Percentiles rank a stretch among this genome's conserved stretches.
Evolutionary conservation across 345 rosid species (phyloP).

Genomic region (Arabis alpina): DNA sequence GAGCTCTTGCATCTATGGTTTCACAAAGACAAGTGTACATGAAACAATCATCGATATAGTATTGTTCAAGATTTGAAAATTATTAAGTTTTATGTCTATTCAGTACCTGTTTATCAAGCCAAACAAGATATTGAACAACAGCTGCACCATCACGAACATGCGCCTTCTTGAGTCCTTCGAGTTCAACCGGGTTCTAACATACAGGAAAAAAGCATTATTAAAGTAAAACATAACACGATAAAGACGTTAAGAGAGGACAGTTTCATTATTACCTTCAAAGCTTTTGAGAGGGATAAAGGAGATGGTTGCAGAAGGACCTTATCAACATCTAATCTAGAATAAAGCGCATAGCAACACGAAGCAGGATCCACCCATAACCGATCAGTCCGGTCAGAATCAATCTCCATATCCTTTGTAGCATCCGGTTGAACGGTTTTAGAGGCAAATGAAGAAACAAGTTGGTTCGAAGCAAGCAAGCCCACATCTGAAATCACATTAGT

Average conservation of each 20-base stretch:
- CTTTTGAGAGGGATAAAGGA: conserved; percentile 92
- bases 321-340: conserved; percentile 70
- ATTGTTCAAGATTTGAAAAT: background rate
- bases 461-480: conserved; percentile 60
- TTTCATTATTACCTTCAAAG: conserved; percentile 69
- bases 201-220: background rate
- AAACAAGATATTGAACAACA: conserved; percentile 90
- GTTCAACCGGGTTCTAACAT: conserved; percentile 80
- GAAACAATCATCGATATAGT: background rate
- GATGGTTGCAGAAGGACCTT: conserved; percentile 77
- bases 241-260: background rate
- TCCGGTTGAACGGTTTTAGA: conserved; percentile 7
- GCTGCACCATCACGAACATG: conserved; percentile 98
- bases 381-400: conserved; percentile 46
- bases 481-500: conserved; percentile 71
- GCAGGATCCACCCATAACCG: conserved; percentile 80
- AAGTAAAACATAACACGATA: background rate
- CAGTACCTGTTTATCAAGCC: conserved; percentile 87
- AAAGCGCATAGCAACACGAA: conserved; percentile 89
- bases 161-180: conserved; percentile 83
- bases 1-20: conserved; percentile 77
- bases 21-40: conserved; percentile 16
- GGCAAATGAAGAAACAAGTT: conserved; percentile 50
- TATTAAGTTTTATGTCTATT: background rate
- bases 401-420: conserved; percentile 31